phyloP scores from a whole-genome alignment of 2,329 filamentous ascomycete species.

The Colletotrichum gloeosporioides region DNA sequence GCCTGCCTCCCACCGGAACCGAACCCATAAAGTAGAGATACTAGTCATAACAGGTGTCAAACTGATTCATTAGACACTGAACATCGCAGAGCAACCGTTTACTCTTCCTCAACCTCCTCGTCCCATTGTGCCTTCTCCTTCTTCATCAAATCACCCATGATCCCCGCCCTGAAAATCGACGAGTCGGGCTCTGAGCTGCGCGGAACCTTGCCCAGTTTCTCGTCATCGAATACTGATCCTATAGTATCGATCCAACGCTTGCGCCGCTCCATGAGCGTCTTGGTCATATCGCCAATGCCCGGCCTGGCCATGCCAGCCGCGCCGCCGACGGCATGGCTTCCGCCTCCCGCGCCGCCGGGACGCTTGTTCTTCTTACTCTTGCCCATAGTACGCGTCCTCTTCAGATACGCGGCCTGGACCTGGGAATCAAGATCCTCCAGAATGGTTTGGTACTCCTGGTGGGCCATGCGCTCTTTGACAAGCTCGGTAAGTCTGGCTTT shows the following conservation, averaged over 20 bases:
- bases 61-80: neutral
- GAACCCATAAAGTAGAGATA: neutral
- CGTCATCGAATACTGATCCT: conserved; percentile 87
- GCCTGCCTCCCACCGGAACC: neutral
- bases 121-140: conserved; percentile 83
- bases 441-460: conserved; percentile 97
- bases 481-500: conserved; percentile 87
- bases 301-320: conserved; percentile 70
- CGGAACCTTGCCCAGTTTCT: conserved; percentile 76
- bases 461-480: conserved; percentile 89
- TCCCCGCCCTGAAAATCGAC: conserved; percentile 74
- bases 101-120: conserved; percentile 75
- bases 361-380: conserved; percentile 92
- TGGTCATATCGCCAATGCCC: conserved; percentile 88
- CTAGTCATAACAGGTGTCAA: conserved; percentile 1
- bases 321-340: conserved; percentile 64
- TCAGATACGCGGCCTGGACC: conserved; percentile 93
- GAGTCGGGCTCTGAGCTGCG: conserved; percentile 66
- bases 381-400: conserved; percentile 91
- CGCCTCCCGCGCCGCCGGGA: conserved; percentile 76
- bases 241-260: conserved; percentile 91
- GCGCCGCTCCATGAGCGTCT: conserved; percentile 90
- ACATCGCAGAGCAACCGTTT: conserved; percentile 11
- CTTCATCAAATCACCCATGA: conserved; percentile 77
- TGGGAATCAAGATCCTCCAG: conserved; percentile 95